phyloP scores from a whole-genome alignment of 345 rosid species.

The Trapa bicornis region DNA sequence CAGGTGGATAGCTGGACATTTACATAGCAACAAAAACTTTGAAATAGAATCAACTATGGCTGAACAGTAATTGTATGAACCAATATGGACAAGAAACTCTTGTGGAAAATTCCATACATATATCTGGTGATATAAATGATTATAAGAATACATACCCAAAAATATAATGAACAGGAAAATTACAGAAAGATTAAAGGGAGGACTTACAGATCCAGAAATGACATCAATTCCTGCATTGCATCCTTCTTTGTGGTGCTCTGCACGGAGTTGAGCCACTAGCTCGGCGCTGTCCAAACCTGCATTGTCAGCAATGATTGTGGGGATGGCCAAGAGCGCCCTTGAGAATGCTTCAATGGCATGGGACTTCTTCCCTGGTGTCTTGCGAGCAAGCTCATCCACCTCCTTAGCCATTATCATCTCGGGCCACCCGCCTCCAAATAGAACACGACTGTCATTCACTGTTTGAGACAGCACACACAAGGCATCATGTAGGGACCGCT shows the following conservation, averaged over 20 bases:
- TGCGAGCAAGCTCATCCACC: constrained; percentile 87
- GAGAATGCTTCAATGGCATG: constrained; percentile 96
- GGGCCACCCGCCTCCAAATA: constrained; percentile 99
- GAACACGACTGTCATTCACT: constrained; percentile 77
- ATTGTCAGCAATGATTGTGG: constrained; percentile 85
- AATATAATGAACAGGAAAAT: not conserved
- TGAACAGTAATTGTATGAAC: too few relatives aligned
- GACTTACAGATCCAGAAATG: constrained; percentile 82
- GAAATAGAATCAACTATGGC: too few relatives aligned
- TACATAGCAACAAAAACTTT: too few relatives aligned
- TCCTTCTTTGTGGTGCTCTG: constrained; percentile 81
- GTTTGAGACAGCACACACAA: constrained; percentile 92
- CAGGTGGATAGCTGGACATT: too few relatives aligned
- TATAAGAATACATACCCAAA: not conserved
- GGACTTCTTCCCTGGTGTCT: constrained; percentile 91
- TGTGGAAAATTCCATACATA: too few relatives aligned
- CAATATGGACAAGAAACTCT: too few relatives aligned
- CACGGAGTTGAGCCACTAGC: constrained; percentile 87
- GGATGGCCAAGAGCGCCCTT: constrained; percentile 70
- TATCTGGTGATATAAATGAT: too few relatives aligned
- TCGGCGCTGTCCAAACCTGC: constrained; percentile 99
- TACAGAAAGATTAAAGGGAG: not conserved
- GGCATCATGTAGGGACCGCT: constrained; percentile 94
- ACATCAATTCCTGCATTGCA: constrained; percentile 81
- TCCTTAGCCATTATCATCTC: constrained; percentile 99